Evolutionary conservation across 345 rosid genomes (phyloP).

Genomic region (Aegle marmelos): DNA sequence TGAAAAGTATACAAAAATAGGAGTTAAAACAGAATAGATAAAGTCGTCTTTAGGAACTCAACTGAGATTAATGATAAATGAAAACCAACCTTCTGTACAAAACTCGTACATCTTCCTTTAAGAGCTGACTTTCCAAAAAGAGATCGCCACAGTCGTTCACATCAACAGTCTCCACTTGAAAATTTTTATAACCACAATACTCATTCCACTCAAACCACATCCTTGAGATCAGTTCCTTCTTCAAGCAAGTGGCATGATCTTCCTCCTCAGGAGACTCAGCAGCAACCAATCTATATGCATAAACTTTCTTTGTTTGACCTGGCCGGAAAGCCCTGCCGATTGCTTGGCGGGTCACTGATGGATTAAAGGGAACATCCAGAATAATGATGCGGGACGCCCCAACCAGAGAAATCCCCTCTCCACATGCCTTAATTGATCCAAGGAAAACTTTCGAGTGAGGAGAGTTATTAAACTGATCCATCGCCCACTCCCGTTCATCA

Average conservation of each 20-base stretch:
- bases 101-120: slow-evolving; percentile 55
- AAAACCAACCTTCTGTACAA: slow-evolving; percentile 68
- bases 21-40: not conserved
- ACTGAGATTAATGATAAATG: not conserved
- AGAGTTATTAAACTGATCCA: slow-evolving; percentile 78
- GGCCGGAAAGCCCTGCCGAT: slow-evolving; percentile 87
- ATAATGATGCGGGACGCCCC: slow-evolving; percentile 85
- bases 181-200: slow-evolving; percentile 47
- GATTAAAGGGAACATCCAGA: slow-evolving; percentile 85
- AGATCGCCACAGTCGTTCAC: slow-evolving; percentile 54
- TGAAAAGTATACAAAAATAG: slow-evolving; percentile 19
- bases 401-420: slow-evolving; percentile 92
- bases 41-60: not conserved
- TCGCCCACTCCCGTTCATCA: slow-evolving; percentile 68
- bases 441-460: slow-evolving; percentile 72
- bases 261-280: slow-evolving; percentile 81
- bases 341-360: slow-evolving; percentile 97
- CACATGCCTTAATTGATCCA: slow-evolving; percentile 92
- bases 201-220: slow-evolving; percentile 97
- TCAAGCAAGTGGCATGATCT: slow-evolving; percentile 53
- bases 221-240: slow-evolving; percentile 78
- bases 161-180: slow-evolving; percentile 47
- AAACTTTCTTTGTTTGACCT: slow-evolving; percentile 79
- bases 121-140: slow-evolving; percentile 56
- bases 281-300: slow-evolving; percentile 64